phyloP scores from a whole-genome alignment of 2,329 filamentous ascomycete genomes.

The Pyrenophora teres region DNA sequence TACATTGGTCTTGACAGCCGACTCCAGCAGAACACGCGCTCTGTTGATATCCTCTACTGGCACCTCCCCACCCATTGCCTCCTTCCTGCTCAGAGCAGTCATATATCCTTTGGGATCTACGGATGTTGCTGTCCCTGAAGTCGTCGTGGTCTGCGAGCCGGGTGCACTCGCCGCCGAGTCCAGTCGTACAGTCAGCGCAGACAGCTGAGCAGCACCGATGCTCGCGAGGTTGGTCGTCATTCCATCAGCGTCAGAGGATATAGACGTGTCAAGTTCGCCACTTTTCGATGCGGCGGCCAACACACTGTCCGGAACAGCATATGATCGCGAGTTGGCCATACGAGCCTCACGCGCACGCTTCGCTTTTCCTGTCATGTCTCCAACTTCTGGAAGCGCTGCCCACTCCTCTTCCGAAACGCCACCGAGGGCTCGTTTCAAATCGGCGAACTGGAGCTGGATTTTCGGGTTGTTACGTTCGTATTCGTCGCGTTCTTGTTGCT shows the following conservation, averaged over 20 bases:
- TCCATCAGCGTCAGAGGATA: conserved; percentile 71
- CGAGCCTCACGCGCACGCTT: conserved; percentile 82
- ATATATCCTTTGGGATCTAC: conserved; percentile 97
- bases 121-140: conserved; percentile 80
- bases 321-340: conserved; percentile 70
- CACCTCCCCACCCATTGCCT: conserved; percentile 76
- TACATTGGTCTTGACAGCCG: conserved; percentile 95
- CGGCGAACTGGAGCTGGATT: conserved; percentile 96
- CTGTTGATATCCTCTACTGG: conserved; percentile 90
- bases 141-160: conserved; percentile 65
- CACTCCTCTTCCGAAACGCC: conserved; percentile 94
- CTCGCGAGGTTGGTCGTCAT: conserved; percentile 98
- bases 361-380: conserved; percentile 94
- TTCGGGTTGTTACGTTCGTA: conserved; percentile 98
- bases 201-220: conserved; percentile 94
- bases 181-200: conserved; percentile 90
- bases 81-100: conserved; percentile 83
- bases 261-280: conserved; percentile 81
- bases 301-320: conserved; percentile 95
- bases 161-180: conserved; percentile 78
- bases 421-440: conserved; percentile 86
- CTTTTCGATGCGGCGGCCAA: conserved; percentile 82
- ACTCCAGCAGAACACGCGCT: conserved; percentile 89
- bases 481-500: conserved; percentile 87
- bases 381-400: conserved; percentile 93